Evolutionary conservation across 495 filamentous ascomycete genomes (phyloP).

Genomic region (Daldinia decipiens): DNA sequence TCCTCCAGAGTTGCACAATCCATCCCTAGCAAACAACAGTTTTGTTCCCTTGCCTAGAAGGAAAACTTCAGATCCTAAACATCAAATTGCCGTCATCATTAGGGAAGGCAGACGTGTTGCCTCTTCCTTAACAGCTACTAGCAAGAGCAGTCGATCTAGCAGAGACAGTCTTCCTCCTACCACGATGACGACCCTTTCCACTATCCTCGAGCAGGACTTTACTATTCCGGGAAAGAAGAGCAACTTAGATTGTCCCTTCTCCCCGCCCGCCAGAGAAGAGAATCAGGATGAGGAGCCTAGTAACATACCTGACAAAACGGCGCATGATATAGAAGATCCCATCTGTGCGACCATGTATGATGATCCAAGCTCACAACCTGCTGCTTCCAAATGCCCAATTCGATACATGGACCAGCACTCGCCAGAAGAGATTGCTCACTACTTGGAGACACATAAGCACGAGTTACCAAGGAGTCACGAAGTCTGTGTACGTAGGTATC

Average conservation of each 20-base stretch:
- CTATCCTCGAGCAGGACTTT: constrained; percentile 71
- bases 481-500: constrained; percentile 86
- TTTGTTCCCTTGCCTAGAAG: constrained; percentile 63
- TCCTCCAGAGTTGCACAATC: constrained; percentile 59
- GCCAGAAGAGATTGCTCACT: constrained; percentile 88
- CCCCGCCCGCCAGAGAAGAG: constrained; percentile 44
- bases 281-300: constrained; percentile 26
- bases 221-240: constrained; percentile 70
- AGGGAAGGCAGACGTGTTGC: constrained; percentile 64
- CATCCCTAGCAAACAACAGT: constrained; percentile 54
- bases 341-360: constrained; percentile 69
- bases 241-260: constrained; percentile 70
- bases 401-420: constrained; percentile 88
- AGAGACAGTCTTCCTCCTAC: constrained; percentile 54
- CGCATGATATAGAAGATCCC: constrained; percentile 64
- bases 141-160: constrained; percentile 52
- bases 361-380: constrained; percentile 61
- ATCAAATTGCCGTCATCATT: constrained; percentile 64
- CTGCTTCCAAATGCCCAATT: constrained; percentile 80
- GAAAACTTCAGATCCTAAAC: constrained; percentile 55
- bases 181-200: constrained; percentile 61
- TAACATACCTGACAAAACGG: constrained; percentile 34
- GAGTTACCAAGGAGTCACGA: constrained; percentile 91
- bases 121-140: constrained; percentile 52
- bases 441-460: constrained; percentile 92